Conservation (phyloP, 495 filamentous ascomycete genomes). For the Antarctomyces pellizariae region DNA sequence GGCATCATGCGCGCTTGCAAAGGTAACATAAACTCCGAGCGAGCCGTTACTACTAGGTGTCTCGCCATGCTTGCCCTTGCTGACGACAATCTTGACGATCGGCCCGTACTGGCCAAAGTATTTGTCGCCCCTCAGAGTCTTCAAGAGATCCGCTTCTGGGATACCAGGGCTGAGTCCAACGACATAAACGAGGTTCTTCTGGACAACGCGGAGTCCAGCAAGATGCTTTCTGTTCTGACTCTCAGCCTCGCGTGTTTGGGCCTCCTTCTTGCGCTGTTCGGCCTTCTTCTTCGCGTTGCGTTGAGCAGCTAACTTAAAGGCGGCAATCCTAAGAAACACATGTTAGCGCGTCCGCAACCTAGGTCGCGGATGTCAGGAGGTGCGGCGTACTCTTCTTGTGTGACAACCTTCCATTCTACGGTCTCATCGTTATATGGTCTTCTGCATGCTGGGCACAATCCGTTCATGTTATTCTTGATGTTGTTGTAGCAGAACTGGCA, state of each 20-base stretch:
- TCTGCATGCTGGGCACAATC: constrained; percentile 86
- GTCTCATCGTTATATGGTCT: constrained; percentile 87
- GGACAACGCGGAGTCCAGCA: constrained; percentile 80
- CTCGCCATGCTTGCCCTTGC: constrained; percentile 62
- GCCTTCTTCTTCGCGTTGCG: constrained; percentile 82
- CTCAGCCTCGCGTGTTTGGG: constrained; percentile 86
- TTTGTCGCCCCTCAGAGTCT: constrained; percentile 62
- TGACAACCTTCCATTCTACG: constrained; percentile 85
- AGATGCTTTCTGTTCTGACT: constrained; percentile 85
- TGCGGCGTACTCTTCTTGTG: constrained; percentile 62
- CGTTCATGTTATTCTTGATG: constrained; percentile 87
- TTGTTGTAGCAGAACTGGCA: constrained; percentile 99
- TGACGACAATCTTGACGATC: constrained; percentile 96
- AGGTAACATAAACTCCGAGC: constrained; percentile 93
- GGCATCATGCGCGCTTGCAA: constrained; percentile 69
- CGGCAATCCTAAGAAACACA: constrained; percentile 19
- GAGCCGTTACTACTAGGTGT: constrained; percentile 44
- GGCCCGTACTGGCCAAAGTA: constrained; percentile 98
- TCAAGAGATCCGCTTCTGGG: constrained; percentile 71
- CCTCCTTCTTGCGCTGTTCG: constrained; percentile 81
- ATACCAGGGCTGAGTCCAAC: constrained; percentile 80
- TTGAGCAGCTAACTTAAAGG: constrained; percentile 66
- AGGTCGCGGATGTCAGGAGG: constrained; percentile 1
- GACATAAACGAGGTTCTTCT: constrained; percentile 97
- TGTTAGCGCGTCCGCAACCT: constrained; percentile 11